Conservation (phyloP, 345 rosid genomes). For the Acer yangbiense region DNA sequence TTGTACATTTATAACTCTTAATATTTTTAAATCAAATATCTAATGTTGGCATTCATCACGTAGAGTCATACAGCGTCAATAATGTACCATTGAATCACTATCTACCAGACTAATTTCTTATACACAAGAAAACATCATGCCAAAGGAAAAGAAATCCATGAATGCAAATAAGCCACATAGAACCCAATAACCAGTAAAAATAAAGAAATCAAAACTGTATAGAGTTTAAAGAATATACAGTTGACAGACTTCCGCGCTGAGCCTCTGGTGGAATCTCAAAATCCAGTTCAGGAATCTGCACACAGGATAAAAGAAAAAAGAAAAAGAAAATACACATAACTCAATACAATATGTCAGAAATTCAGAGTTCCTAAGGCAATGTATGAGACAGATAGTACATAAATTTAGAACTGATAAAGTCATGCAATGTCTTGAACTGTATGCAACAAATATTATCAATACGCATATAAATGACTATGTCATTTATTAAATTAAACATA, state of each 20-base stretch:
- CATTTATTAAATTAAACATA: neutral
- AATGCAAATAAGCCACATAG: neutral
- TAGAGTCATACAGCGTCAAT: neutral
- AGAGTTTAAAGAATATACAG: slow-evolving; percentile 48
- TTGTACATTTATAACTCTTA: neutral
- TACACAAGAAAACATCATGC: neutral
- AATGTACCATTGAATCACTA: neutral
- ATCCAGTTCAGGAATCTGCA: slow-evolving; percentile 88
- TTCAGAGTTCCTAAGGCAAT: neutral
- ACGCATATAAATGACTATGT: neutral
- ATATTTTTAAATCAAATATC: neutral
- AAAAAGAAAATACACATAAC: neutral
- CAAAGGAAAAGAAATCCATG: neutral
- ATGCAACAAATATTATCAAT: neutral
- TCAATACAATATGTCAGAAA: neutral
- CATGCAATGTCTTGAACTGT: neutral
- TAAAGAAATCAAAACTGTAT: neutral
- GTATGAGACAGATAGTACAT: neutral
- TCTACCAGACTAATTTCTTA: neutral
- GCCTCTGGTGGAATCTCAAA: slow-evolving; percentile 98
- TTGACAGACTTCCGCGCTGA: slow-evolving; percentile 89
- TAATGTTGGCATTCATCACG: neutral
- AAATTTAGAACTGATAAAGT: neutral
- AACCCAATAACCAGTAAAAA: neutral
- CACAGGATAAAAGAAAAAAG: neutral